Conservation (phyloP, 164 flowering plant species). For the Cinnamomum micranthum region DNA sequence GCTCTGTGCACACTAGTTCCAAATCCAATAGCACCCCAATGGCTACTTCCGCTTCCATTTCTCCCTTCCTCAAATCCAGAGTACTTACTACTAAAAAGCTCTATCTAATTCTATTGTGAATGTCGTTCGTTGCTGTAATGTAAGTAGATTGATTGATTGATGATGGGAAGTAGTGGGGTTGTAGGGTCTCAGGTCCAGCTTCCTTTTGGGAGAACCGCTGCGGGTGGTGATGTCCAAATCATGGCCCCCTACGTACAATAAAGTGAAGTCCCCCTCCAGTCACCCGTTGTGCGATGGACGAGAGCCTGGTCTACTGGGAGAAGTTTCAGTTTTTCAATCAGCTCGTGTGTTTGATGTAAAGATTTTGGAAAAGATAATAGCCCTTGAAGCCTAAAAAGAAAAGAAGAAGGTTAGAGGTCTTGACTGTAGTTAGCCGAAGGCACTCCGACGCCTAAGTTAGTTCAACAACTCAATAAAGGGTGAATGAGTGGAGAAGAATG, state of each 20-base stretch:
- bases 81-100: conserved; percentile 20
- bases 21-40: conserved; percentile 14
- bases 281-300: conserved; percentile 77
- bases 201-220: conserved; percentile 70
- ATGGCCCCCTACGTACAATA: conserved; percentile 39
- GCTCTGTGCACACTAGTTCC: conserved; percentile 6
- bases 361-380: too few relatives aligned
- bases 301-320: conserved; percentile 58
- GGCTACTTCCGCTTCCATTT: conserved; percentile 44
- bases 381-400: too few relatives aligned
- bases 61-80: conserved; percentile 46
- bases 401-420: too few relatives aligned
- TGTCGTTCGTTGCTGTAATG: background rate
- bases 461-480: too few relatives aligned
- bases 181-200: conserved; percentile 70
- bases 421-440: too few relatives aligned
- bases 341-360: too few relatives aligned
- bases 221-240: conserved; percentile 38
- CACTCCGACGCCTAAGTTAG: too few relatives aligned
- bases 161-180: conserved; percentile 2
- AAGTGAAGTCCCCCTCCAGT: conserved; percentile 31
- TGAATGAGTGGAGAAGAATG: too few relatives aligned
- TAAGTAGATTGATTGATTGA: background rate
- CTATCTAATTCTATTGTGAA: background rate
- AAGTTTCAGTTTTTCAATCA: too few relatives aligned